phyloP scores from a whole-genome alignment of 78 protist genomes.

The Emiliania huxleyi region DNA sequence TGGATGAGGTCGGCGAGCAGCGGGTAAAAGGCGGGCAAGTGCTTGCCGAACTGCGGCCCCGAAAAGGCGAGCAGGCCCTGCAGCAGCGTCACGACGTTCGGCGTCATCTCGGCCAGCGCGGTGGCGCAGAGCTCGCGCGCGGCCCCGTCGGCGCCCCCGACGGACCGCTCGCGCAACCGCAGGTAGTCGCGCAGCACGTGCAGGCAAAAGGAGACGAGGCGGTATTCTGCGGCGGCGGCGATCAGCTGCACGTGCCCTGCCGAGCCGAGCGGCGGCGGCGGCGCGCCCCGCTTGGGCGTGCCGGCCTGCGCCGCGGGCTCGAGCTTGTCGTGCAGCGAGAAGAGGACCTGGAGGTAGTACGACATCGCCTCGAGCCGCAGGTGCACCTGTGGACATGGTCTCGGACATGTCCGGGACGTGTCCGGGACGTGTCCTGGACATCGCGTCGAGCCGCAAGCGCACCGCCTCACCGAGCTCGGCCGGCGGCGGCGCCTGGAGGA shows the following conservation, averaged over 20 bases:
- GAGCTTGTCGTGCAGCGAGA: neutral
- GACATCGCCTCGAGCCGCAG: neutral
- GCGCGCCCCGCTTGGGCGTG: neutral
- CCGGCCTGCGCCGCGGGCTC: neutral
- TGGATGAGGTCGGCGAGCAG: neutral
- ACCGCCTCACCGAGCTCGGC: neutral
- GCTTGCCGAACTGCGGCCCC: neutral
- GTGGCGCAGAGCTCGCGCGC: neutral
- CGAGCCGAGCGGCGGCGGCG: constrained; percentile 5
- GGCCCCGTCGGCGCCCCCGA: neutral
- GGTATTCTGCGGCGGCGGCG: neutral
- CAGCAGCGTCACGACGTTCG: neutral
- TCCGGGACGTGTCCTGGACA: no score
- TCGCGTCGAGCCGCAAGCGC: no score
- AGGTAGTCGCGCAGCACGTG: neutral
- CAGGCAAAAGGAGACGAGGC: neutral
- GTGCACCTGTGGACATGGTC: no score
- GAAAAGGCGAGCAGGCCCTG: neutral
- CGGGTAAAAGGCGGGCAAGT: constrained; percentile 4
- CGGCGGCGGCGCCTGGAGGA: no score
- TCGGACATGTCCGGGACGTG: no score
- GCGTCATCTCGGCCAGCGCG: neutral
- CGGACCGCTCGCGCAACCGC: neutral
- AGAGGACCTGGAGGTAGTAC: neutral
- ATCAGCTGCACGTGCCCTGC: neutral